Evolutionary conservation across 768 basidiomycete genomes (phyloP).

Genomic region (Lactarius hatsudake): DNA sequence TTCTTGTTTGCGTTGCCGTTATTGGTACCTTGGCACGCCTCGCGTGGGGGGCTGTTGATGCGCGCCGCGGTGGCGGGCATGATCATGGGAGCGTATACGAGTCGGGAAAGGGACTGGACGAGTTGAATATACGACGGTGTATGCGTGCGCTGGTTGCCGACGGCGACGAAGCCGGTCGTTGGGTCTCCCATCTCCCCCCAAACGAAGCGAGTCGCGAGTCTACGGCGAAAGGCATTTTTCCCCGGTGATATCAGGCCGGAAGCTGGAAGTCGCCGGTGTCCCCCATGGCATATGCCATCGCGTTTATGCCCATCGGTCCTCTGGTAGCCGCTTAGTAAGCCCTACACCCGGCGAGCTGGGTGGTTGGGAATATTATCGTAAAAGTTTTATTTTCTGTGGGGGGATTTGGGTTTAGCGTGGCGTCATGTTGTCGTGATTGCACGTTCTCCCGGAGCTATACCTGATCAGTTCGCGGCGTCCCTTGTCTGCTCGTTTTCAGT

Average conservation of each 20-base stretch:
- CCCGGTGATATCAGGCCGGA: background rate
- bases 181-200: background rate
- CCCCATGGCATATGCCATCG: background rate
- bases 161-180: background rate
- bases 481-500: background rate
- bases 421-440: background rate
- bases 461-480: background rate
- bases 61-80: background rate
- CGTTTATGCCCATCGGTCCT: background rate
- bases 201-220: background rate
- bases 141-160: background rate
- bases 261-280: background rate
- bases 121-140: background rate
- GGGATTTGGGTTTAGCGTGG: background rate
- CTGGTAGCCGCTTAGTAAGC: background rate
- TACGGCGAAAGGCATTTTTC: background rate
- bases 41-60: background rate
- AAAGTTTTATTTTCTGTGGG: background rate
- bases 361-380: background rate
- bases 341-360: background rate
- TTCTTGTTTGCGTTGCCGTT: background rate
- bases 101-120: background rate
- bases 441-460: background rate
- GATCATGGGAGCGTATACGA: background rate
- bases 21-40: background rate